A percentile compares a stretch with the other conserved stretches of the same genome.
These are phyloP conservation scores for Penicillium malachiteum DNA, from an alignment of 495 filamentous ascomycete genomes.

Conservation along the genomic window DNA sequence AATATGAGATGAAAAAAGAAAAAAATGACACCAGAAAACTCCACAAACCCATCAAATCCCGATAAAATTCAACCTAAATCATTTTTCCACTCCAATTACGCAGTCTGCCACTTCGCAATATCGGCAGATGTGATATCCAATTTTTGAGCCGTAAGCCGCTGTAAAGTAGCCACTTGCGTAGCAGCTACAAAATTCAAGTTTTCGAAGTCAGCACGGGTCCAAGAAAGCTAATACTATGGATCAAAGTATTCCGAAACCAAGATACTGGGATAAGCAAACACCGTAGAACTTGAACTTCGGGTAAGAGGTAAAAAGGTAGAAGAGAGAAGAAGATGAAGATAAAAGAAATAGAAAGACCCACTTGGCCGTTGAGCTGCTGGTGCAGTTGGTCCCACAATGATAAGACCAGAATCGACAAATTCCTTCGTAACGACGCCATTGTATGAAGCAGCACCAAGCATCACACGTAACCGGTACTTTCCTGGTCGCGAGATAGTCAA, in stretches of 20 bases:
- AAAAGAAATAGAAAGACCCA: slow-evolving; percentile 23
- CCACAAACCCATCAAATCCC: slow-evolving; percentile 10
- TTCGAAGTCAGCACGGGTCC: slow-evolving; percentile 15
- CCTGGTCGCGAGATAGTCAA: slow-evolving; percentile 35
- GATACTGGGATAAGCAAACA: neutral
- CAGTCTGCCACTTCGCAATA: slow-evolving; percentile 35
- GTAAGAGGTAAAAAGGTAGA: neutral
- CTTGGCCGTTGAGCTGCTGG: slow-evolving; percentile 33
- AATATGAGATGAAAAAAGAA: neutral
- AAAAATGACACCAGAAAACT: slow-evolving; percentile 15
- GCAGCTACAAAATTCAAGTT: slow-evolving; percentile 22
- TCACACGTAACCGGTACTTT: slow-evolving; percentile 37
- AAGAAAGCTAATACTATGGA: slow-evolving; percentile 5
- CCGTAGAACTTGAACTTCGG: too few species aligned
- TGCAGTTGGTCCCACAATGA: slow-evolving; percentile 33
- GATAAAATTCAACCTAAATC: neutral
- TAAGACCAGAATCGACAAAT: slow-evolving; percentile 34
- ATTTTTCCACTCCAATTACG: slow-evolving; percentile 14
- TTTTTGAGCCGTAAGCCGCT: slow-evolving; percentile 35
- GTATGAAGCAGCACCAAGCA: slow-evolving; percentile 32
- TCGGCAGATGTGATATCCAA: slow-evolving; percentile 37
- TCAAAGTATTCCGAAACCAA: neutral
- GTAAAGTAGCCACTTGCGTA: slow-evolving; percentile 27
- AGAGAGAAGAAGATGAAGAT: slow-evolving; percentile 1
- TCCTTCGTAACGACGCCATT: slow-evolving; percentile 35